Conservation (phyloP, 495 filamentous ascomycete species). For the Penicillium waksmanii region DNA sequence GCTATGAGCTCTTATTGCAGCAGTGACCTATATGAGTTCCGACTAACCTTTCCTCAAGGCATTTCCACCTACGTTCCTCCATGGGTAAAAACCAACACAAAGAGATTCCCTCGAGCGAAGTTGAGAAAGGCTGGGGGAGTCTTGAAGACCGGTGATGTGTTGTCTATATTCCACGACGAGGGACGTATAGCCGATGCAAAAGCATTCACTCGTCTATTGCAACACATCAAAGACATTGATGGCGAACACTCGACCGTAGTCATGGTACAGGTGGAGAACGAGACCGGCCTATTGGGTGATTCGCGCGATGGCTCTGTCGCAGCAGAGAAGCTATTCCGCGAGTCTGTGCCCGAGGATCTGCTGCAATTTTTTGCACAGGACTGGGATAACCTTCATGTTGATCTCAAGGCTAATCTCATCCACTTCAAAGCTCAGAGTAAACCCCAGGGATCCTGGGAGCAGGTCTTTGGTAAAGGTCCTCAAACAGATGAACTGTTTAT, state of each 20-base stretch:
- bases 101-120: conserved; percentile 46
- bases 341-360: conserved; percentile 39
- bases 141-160: conserved; percentile 33
- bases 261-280: conserved; percentile 59
- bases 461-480: conserved; percentile 43
- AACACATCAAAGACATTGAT: conserved; percentile 45
- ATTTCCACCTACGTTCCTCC: conserved; percentile 44
- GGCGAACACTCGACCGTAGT: conserved; percentile 44
- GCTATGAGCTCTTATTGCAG: not conserved
- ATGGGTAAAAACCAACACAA: conserved; percentile 49
- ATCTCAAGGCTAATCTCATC: conserved; percentile 31
- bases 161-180: conserved; percentile 44
- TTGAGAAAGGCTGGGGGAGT: conserved; percentile 32
- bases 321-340: conserved; percentile 38
- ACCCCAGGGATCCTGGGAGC: conserved; percentile 35
- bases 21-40: not conserved
- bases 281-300: conserved; percentile 49
- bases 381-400: conserved; percentile 37
- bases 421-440: conserved; percentile 29
- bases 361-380: conserved; percentile 33
- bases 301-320: conserved; percentile 44
- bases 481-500: conserved; percentile 56
- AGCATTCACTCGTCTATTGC: conserved; percentile 43
- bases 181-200: conserved; percentile 36
- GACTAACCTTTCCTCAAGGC: conserved; percentile 8